These are phyloP conservation scores for Solidago caesia DNA, from an alignment of 129 eudicot species.

Conservation along the genomic window DNA sequence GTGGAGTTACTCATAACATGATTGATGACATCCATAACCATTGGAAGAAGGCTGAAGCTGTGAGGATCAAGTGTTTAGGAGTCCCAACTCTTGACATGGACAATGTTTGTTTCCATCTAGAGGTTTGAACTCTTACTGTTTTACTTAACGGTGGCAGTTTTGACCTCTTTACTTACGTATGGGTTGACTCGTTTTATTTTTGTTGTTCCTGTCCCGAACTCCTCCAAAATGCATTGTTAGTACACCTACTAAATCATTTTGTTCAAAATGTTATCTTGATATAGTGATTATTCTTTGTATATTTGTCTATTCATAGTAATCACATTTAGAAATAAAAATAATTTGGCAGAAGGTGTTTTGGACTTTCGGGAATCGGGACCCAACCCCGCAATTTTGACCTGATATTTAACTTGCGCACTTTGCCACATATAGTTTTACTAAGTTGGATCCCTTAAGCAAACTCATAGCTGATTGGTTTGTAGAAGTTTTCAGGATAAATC, in stretches of 20 bases:
- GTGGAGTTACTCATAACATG: slow-evolving; percentile 94
- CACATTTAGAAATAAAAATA: neutral
- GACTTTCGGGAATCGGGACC: neutral
- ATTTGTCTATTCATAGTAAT: neutral
- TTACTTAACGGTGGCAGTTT: neutral
- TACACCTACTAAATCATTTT: neutral
- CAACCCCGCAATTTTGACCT: neutral
- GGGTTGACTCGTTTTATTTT: neutral
- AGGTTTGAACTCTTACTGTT: slow-evolving; percentile 47
- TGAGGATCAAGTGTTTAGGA: slow-evolving; percentile 92
- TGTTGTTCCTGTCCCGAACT: neutral
- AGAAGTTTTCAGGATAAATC: slow-evolving; percentile 79
- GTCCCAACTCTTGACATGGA: slow-evolving; percentile 97
- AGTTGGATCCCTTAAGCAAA: neutral
- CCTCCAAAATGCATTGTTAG: neutral
- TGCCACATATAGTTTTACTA: neutral
- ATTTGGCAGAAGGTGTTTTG: neutral
- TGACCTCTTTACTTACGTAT: neutral
- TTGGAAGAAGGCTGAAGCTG: slow-evolving; percentile 96
- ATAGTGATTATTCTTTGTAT: neutral
- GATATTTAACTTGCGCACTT: neutral
- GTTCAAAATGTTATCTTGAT: neutral
- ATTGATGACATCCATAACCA: slow-evolving; percentile 93
- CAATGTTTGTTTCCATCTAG: slow-evolving; percentile 78
- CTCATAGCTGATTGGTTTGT: slow-evolving; percentile 29